A percentile compares a stretch with the other conserved stretches of the same genome.
phyloP scores from a whole-genome alignment of 345 rosid genomes.

The Salix udensis region DNA sequence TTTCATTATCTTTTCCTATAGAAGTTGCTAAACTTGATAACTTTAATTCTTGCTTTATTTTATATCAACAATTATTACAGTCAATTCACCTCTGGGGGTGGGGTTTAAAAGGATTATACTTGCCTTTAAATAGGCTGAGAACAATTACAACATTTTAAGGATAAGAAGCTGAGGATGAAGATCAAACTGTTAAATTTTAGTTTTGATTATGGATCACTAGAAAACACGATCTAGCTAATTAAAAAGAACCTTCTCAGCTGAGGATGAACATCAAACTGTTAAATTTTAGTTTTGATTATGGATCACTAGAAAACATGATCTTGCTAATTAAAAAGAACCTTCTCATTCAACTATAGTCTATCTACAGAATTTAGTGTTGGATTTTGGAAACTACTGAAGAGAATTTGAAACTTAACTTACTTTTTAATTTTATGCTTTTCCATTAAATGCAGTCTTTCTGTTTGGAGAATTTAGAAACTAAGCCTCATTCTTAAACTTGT shows the following conservation, averaged over 20 bases:
- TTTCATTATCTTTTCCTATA: not conserved
- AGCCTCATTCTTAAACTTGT: not conserved
- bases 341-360: not conserved
- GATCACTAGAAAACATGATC: not conserved
- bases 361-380: not conserved
- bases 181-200: not conserved
- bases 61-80: not conserved
- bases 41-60: not conserved
- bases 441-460: not conserved
- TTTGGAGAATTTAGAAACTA: not conserved
- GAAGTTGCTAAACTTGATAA: not conserved
- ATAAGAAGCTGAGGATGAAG: not conserved
- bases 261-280: not conserved
- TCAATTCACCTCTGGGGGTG: no score
- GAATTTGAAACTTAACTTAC: not conserved
- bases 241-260: not conserved
- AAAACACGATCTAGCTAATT: not conserved
- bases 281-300: not conserved
- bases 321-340: no score
- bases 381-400: not conserved
- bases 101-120: not conserved
- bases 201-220: not conserved
- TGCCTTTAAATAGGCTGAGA: not conserved
- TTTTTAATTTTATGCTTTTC: not conserved
- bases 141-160: not conserved